These are phyloP conservation scores for Graphilbum fragrans DNA, from an alignment of 2,329 filamentous ascomycete genomes.

Conservation along the genomic window DNA sequence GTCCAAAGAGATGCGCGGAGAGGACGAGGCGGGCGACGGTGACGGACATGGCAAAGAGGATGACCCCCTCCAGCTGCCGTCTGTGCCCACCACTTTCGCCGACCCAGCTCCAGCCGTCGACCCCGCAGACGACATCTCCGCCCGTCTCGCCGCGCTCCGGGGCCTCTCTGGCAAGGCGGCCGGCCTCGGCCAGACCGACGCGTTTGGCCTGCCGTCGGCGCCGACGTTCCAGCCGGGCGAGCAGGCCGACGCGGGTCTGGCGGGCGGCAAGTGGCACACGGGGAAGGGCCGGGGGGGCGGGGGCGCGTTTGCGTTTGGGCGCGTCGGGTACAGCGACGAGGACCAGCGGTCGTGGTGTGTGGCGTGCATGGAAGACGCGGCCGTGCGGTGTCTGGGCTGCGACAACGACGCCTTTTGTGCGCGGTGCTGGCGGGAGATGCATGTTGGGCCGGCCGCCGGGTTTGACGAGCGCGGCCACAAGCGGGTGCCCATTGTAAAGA, in stretches of 20 bases:
- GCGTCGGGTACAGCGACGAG: slow-evolving; percentile 46
- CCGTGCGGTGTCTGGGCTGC: slow-evolving; percentile 61
- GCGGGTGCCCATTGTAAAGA: slow-evolving; percentile 48
- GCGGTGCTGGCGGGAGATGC: slow-evolving; percentile 72
- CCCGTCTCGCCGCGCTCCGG: slow-evolving; percentile 39
- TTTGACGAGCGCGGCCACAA: slow-evolving; percentile 60
- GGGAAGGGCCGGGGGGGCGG: background rate
- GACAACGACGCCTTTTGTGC: slow-evolving; percentile 62
- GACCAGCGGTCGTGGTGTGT: slow-evolving; percentile 70
- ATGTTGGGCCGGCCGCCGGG: slow-evolving; percentile 54
- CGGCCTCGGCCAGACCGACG: slow-evolving; percentile 16
- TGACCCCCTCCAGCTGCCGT: slow-evolving; percentile 27
- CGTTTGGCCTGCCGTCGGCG: slow-evolving; percentile 33
- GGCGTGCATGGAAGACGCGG: slow-evolving; percentile 71
- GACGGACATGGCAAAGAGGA: slow-evolving; percentile 5
- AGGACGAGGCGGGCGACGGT: background rate
- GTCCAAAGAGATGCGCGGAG: no score
- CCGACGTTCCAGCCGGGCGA: slow-evolving; percentile 36
- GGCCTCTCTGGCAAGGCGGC: slow-evolving; percentile 16
- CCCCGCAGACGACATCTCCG: slow-evolving; percentile 33
- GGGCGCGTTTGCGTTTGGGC: slow-evolving; percentile 16
- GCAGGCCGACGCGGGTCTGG: slow-evolving; percentile 15
- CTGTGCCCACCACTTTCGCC: slow-evolving; percentile 30
- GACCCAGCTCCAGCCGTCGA: slow-evolving; percentile 13
- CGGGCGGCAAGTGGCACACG: background rate